A percentile compares a stretch with the other conserved stretches of the same genome.
Conservation (phyloP, 1,284 basidiomycete genomes). For the Psilocybe mexicana region DNA sequence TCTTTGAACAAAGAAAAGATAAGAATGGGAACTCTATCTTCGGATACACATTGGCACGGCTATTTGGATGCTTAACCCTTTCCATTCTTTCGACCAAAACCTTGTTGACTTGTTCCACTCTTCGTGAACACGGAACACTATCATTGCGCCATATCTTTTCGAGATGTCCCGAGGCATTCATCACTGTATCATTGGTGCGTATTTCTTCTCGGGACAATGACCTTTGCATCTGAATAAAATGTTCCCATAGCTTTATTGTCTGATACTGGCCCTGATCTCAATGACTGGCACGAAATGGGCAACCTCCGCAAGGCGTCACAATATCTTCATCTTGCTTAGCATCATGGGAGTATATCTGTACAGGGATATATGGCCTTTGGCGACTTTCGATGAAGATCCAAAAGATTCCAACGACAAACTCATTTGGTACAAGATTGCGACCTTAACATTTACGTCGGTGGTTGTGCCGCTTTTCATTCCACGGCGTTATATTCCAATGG, state of each 20-base stretch:
- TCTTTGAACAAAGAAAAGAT: background rate
- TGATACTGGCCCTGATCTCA: slow-evolving; percentile 14
- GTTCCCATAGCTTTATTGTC: slow-evolving; percentile 14
- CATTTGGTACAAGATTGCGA: slow-evolving; percentile 38
- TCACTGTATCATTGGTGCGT: slow-evolving; percentile 13
- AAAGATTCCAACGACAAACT: slow-evolving; percentile 36
- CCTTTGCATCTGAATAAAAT: background rate
- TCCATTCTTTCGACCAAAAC: background rate
- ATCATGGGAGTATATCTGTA: slow-evolving; percentile 49
- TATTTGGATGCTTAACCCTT: background rate
- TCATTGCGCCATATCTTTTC: background rate
- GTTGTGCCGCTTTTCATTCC: slow-evolving; percentile 43
- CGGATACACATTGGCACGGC: background rate
- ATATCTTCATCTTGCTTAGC: slow-evolving; percentile 35
- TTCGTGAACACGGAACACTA: background rate
- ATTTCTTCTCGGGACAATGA: background rate
- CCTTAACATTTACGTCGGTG: slow-evolving; percentile 35
- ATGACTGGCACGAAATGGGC: slow-evolving; percentile 12
- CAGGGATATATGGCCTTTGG: slow-evolving; percentile 40
- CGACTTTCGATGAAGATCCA: slow-evolving; percentile 43
- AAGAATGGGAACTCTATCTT: background rate
- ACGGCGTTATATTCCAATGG: slow-evolving; percentile 43
- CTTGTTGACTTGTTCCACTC: background rate
- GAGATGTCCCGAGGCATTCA: slow-evolving; percentile 11
- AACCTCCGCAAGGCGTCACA: slow-evolving; percentile 10